Evolutionary conservation across 1,284 basidiomycete species (phyloP).

Genomic region (Tilletiaria anomala): DNA sequence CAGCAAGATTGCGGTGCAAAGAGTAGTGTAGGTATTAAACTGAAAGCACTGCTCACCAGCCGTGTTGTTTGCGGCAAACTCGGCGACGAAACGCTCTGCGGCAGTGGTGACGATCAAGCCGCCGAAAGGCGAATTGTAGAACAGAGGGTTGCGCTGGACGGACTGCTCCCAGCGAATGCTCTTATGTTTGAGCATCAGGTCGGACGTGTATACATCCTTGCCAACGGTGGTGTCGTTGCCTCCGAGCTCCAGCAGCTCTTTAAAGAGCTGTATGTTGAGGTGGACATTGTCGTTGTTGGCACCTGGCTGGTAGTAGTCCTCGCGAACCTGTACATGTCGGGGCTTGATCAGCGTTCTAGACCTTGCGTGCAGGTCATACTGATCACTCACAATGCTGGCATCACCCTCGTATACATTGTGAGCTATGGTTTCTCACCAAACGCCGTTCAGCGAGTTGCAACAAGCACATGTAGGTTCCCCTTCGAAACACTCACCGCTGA

Average conservation of each 20-base stretch:
- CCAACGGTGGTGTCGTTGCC: slow-evolving; percentile 15
- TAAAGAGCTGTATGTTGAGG: slow-evolving; percentile 15
- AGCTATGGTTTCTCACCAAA: no score
- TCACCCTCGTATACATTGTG: slow-evolving; percentile 16
- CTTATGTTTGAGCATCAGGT: slow-evolving; percentile 17
- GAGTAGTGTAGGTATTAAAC: no score
- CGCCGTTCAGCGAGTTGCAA: no score
- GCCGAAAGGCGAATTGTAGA: slow-evolving; percentile 19
- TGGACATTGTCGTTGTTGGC: slow-evolving; percentile 10
- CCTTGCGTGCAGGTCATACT: no score
- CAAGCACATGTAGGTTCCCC: no score
- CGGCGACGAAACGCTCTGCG: slow-evolving; percentile 19
- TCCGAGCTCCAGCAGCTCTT: slow-evolving; percentile 18
- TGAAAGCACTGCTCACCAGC: no score
- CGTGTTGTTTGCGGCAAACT: slow-evolving; percentile 24
- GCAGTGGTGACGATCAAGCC: slow-evolving; percentile 18
- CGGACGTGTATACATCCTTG: slow-evolving; percentile 18
- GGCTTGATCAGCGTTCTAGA: no score
- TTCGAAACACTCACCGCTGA: no score
- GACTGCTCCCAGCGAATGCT: slow-evolving; percentile 15
- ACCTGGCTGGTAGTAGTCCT: slow-evolving; percentile 27
- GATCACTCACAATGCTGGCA: no score
- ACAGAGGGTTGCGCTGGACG: slow-evolving; percentile 13
- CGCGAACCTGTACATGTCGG: no score
- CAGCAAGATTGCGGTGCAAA: no score